These are phyloP conservation scores for Citrullus mucosospermus DNA, from an alignment of 306 rosid species.

Conservation along the genomic window DNA sequence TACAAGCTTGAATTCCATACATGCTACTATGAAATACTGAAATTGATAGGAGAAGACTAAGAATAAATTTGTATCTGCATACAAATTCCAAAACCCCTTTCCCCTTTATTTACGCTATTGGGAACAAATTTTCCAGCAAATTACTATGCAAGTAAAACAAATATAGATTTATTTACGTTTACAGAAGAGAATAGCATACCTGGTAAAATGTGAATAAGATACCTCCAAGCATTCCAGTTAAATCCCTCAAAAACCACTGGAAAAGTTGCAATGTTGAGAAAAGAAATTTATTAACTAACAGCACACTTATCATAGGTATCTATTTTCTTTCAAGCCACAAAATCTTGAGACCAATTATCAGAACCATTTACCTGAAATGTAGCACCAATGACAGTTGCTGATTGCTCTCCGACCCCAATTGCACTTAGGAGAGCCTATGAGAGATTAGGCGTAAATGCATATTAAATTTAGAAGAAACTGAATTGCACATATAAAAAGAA, in stretches of 20 bases:
- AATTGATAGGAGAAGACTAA: neutral
- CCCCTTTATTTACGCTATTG: neutral
- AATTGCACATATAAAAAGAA: neutral
- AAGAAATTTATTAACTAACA: conserved; percentile 1
- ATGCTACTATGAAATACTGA: neutral
- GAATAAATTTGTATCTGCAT: neutral
- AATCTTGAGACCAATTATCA: neutral
- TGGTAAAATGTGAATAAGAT: conserved; percentile 92
- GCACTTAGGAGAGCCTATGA: conserved; percentile 84
- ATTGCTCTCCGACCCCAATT: conserved; percentile 95
- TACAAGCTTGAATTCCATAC: neutral
- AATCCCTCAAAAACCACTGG: conserved; percentile 99
- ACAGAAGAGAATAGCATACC: conserved; percentile 29
- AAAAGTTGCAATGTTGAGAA: conserved; percentile 16
- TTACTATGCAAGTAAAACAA: neutral
- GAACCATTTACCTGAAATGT: conserved; percentile 70
- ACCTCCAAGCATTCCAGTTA: conserved; percentile 98
- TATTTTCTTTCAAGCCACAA: conserved; percentile 14
- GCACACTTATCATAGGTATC: neutral
- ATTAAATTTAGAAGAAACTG: neutral
- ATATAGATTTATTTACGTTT: neutral
- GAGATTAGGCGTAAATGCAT: neutral
- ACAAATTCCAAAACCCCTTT: neutral
- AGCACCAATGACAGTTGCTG: conserved; percentile 92
- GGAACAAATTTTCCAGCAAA: neutral